Base-by-base conservation (phyloP, 306 rosid genomes). In the Medicago ruthenica region DNA sequence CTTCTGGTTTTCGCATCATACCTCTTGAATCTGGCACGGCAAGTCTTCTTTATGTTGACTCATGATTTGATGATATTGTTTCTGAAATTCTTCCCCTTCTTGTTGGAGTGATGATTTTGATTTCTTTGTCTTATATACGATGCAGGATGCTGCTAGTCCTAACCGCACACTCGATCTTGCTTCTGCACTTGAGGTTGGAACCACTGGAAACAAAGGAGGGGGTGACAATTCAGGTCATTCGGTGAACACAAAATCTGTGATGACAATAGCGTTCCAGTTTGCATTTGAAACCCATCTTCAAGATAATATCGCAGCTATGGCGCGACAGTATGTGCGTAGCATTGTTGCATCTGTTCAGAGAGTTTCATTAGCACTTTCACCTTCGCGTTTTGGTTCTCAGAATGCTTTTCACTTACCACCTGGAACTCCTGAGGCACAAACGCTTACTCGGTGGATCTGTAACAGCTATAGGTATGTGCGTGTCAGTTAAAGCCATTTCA, bases 191-290 rank as follows among this genome's bases (percentile, higher is more conserved):
- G 99, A 95, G 24, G 86, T 92, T 68, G 97, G 97, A 84, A 83
- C 90, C 4, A 67, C 92, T 61, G 93, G 92, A 63, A 89, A 81
- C 84, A 88, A 88, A 83, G 76, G 88, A 48, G 76, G 87, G 11
- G 91, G 93, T 44, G 95, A 87, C 34, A 87, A 55, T 63, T 79
- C 89, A 71, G 88, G 87, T 17, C 80, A 83, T 51, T 83, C 82
- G 24, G 96, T 96, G 31, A 90, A 72, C 80, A 79, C 93, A 70
- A 95, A 95, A 82, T 95, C 99, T 75, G 98, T 95, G 68, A 92
- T 95, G 99, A 95, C 99, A 75, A 95, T 95, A 67, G 99, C 99
- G 40, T 95, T 95, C 87, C 99, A 95, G 79, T 92, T 95, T 79
- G 97, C 97, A 70, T 95, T 86, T 76, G 97, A 92, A 73, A 81